Evolutionary conservation across 2,329 filamentous ascomycete species (phyloP), one percentile per base, ranked within the genome.

Genomic region (Stemphylium lycopersici): DNA sequence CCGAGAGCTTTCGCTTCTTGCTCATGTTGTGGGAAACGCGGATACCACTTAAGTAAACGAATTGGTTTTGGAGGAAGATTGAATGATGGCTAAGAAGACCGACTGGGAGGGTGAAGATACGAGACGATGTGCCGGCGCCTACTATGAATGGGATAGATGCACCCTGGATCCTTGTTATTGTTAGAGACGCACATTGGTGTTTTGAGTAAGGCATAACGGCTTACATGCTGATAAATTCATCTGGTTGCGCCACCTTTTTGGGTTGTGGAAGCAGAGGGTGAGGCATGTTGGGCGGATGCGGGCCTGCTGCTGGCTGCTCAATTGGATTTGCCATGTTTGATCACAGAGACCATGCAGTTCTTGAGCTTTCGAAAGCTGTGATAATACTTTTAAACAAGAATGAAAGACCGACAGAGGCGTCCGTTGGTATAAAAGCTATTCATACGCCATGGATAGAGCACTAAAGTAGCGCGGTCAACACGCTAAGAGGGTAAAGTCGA

Each of bases 1-100:
- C 11, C 8, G 47, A 51, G 4, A 48, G 1, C 16, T 65, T 62
- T 1, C 56, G 58, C 39, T 62, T 66, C 26, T 61, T 65, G 24
- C 32, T 56, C 10, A 8, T 32, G 12, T 5, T 24, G 7, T 6
- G 29, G 5, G 20, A 40, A 11, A 22, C 15, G 7, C 5, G 29
- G 15, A n/a, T 15, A 5, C 4, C 8, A 2, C 11, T 39, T 8
- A 56, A 6, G 4, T 32, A 41, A 2, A 37, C 8, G 4, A 62
- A 46, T 6, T 59, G 48, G 1, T 55, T 15, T 22, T 36, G 39
- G 31, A 65, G 57, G 33, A 46, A 56, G 38, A 41, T 5, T 0
- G 58, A 65, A 29, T 66, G 47, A 0, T 37, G 37, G 20, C 40
- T 31, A 16, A 66, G 52, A 5, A 65, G 51, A 12, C 37, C 37